Evolutionary conservation across 495 filamentous ascomycete species (phyloP).

Genomic region (Xylaria flabelliformis): DNA sequence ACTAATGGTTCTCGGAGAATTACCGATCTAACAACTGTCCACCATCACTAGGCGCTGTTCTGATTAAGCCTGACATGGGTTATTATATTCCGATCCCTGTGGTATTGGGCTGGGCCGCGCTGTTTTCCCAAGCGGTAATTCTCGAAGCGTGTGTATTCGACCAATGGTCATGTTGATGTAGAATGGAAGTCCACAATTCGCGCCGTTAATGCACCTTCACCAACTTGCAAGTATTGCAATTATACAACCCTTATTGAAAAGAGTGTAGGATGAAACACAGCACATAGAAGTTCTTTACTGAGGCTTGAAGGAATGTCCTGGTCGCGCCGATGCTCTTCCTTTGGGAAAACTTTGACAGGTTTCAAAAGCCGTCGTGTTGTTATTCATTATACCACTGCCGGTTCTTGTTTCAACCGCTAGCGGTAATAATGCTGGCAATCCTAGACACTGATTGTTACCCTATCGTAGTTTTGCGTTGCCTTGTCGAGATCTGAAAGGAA

Average conservation of each 20-base stretch:
- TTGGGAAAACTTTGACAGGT: background rate
- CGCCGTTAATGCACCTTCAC: slow-evolving; percentile 9
- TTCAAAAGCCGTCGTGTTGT: slow-evolving; percentile 4
- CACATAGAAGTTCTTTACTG: background rate
- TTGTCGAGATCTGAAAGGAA: background rate
- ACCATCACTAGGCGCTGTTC: slow-evolving; percentile 4
- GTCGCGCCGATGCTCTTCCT: background rate
- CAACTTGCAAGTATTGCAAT: slow-evolving; percentile 5
- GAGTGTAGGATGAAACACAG: slow-evolving; percentile 12
- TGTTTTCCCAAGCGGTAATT: background rate
- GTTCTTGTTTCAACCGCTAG: slow-evolving; percentile 14
- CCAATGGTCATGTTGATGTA: background rate
- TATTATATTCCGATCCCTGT: slow-evolving; percentile 9
- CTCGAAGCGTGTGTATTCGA: background rate
- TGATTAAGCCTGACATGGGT: background rate
- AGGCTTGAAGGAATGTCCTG: slow-evolving; percentile 20
- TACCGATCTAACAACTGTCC: background rate
- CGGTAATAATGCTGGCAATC: background rate
- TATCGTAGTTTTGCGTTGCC: slow-evolving; percentile 12
- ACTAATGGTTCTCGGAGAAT: slow-evolving; percentile 1
- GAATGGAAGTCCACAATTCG: background rate
- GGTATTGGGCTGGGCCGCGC: background rate
- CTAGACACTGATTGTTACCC: background rate
- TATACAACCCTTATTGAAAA: background rate
- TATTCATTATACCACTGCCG: background rate